Base-by-base conservation (phyloP, 2,329 filamentous ascomycete species). In the Epichloe typhina region DNA sequence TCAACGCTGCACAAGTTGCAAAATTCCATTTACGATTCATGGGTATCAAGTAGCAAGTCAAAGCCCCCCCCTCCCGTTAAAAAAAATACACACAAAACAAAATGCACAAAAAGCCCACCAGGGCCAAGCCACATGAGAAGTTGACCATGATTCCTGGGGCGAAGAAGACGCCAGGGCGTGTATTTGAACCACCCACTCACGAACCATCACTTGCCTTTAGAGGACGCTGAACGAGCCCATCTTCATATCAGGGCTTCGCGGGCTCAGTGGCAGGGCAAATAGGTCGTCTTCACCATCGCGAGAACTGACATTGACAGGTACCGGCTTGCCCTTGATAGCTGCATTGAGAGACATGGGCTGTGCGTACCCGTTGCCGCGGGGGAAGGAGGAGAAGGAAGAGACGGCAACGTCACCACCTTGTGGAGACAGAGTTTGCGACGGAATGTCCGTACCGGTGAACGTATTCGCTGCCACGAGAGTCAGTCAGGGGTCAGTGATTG, bases 201-300 rank as follows among this genome's bases (percentile, higher is more conserved):
- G 1, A 31, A 31, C 31, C 3, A 31, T 31, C 0, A 31, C 31
- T 31, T 31, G 31, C 9, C 3, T 31, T 31, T 3, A 46, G 13
- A 47, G 41, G 5, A 31, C 31, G 26, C 49, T 50, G 62, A 95
- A 96, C 0, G 88, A 89, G 61, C 86, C 90, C 58, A 82, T 86
- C 49, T 82, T 81, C 73, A 93, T 88, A 58, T 94, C 88, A 0
- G 89, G 89, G 59, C 86, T 90, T 47, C 89, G 75, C 1, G 89
- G 89, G 60, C 86, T 91, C 69, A 95, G 80, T 1, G 88, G 88
- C 49, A 95, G 76, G 0, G 88, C 89, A 62, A 96, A 96, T 2
- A 95, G 73, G 40, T 86, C 90, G 52, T 95, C 88, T 57, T 88
- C 84, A 0, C 55, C 59, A 31, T 65, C 63, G 36, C 59, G 57